These are phyloP conservation scores for Aethionema arabicum DNA, from an alignment of 345 rosid genomes.

Conservation along the genomic window DNA sequence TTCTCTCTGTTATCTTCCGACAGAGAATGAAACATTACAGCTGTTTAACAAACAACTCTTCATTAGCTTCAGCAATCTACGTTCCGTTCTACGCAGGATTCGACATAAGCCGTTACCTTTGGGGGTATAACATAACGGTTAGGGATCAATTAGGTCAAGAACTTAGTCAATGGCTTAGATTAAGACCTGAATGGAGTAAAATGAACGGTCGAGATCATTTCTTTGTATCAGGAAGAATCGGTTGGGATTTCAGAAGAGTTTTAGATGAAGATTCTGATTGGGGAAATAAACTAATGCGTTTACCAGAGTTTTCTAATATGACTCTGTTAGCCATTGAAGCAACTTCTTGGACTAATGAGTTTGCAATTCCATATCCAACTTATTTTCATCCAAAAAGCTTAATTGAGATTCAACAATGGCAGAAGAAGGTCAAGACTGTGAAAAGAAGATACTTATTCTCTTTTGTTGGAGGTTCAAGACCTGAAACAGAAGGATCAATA, in stretches of 20 bases:
- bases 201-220: constrained; percentile 50
- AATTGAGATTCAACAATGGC: constrained; percentile 41
- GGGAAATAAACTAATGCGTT: constrained; percentile 47
- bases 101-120: constrained; percentile 45
- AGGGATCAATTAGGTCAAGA: constrained; percentile 40
- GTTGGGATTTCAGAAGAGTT: constrained; percentile 41
- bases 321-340: constrained; percentile 47
- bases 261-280: constrained; percentile 31
- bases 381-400: constrained; percentile 45
- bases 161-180: constrained; percentile 39
- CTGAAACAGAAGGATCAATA: constrained; percentile 35
- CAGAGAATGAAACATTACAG: constrained; percentile 44
- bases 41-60: constrained; percentile 45
- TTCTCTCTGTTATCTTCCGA: constrained; percentile 46
- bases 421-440: constrained; percentile 31
- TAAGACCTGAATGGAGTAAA: constrained; percentile 43
- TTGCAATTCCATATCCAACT: constrained; percentile 50
- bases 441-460: constrained; percentile 40
- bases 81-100: constrained; percentile 49
- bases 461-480: constrained; percentile 45
- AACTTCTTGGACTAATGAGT: constrained; percentile 34
- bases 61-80: constrained; percentile 47
- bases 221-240: constrained; percentile 46
- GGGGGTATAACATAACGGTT: constrained; percentile 37
- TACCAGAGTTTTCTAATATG: constrained; percentile 41